Conservation (phyloP, 2,329 filamentous ascomycete genomes). For the Raffaelea arxii region DNA sequence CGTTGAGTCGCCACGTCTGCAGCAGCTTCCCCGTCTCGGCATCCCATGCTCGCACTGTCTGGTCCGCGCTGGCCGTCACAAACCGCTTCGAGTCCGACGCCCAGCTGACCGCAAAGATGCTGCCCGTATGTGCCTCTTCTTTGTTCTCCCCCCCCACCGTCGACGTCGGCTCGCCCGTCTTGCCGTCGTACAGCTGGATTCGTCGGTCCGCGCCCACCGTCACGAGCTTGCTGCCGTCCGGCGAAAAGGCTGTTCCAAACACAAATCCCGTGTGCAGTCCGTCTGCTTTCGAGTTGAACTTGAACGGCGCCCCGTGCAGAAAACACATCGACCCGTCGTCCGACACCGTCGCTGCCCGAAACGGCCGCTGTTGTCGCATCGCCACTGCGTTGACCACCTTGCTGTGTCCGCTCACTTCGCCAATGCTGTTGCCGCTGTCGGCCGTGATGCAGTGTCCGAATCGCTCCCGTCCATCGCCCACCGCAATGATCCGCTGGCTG, state of each 20-base stretch:
- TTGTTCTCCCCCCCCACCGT: constrained; percentile 47
- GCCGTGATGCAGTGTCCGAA: constrained; percentile 92
- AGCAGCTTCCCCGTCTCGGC: constrained; percentile 65
- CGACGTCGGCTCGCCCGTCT: constrained; percentile 74
- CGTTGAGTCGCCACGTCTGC: constrained; percentile 79
- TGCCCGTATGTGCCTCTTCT: constrained; percentile 68
- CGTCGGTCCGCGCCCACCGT: constrained; percentile 87
- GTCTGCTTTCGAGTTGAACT: constrained; percentile 77
- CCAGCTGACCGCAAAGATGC: constrained; percentile 90
- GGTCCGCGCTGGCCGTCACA: constrained; percentile 86
- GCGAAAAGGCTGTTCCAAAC: constrained; percentile 79
- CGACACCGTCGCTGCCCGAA: constrained; percentile 81
- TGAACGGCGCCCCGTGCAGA: constrained; percentile 89
- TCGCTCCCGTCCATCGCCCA: constrained; percentile 87
- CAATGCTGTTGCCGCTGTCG: constrained; percentile 92
- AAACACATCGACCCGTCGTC: constrained; percentile 89
- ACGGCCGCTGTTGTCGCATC: constrained; percentile 79
- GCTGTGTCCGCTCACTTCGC: constrained; percentile 87
- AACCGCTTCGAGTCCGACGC: constrained; percentile 75
- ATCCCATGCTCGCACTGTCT: constrained; percentile 93
- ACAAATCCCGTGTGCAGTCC: constrained; percentile 82
- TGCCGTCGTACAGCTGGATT: constrained; percentile 94
- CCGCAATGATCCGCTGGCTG: constrained; percentile 90
- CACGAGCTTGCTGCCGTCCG: constrained; percentile 71
- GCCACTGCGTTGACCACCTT: constrained; percentile 85